Percentiles rank a stretch among this genome's conserved stretches.
These are phyloP conservation scores for Solanum verrucosum DNA, from an alignment of 257 asterid species.

Conservation along the genomic window DNA sequence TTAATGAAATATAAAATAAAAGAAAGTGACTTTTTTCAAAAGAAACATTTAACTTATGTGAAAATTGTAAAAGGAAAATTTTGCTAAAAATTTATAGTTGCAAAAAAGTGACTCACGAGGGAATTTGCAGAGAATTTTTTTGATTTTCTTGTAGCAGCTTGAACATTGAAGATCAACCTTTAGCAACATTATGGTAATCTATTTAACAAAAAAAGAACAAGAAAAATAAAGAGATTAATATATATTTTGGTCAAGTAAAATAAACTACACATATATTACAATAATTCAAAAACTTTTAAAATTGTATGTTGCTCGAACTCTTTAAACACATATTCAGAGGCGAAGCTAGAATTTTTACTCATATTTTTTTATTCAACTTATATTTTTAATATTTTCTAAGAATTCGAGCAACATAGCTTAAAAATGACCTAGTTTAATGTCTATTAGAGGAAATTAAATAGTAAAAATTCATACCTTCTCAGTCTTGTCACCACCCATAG, in stretches of 20 bases:
- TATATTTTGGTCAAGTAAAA: background rate
- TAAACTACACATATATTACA: background rate
- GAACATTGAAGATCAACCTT: conserved; percentile 80
- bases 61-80: background rate
- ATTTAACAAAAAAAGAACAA: background rate
- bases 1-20: background rate
- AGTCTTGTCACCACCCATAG: background rate
- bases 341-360: background rate
- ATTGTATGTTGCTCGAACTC: fast-evolving
- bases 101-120: conserved; percentile 51
- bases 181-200: conserved; percentile 61
- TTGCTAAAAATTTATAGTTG: background rate
- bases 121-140: conserved; percentile 67
- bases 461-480: background rate
- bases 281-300: background rate
- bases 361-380: background rate
- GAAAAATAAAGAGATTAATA: background rate
- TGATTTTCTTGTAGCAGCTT: conserved; percentile 80
- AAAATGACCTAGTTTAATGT: background rate
- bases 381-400: background rate
- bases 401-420: background rate
- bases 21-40: background rate
- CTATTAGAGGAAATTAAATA: background rate
- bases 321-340: background rate
- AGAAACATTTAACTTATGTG: background rate